A percentile compares a stretch with the other conserved stretches of the same genome.
Evolutionary conservation across 306 rosid species (phyloP).

Genomic region (Cajanus cajan): DNA sequence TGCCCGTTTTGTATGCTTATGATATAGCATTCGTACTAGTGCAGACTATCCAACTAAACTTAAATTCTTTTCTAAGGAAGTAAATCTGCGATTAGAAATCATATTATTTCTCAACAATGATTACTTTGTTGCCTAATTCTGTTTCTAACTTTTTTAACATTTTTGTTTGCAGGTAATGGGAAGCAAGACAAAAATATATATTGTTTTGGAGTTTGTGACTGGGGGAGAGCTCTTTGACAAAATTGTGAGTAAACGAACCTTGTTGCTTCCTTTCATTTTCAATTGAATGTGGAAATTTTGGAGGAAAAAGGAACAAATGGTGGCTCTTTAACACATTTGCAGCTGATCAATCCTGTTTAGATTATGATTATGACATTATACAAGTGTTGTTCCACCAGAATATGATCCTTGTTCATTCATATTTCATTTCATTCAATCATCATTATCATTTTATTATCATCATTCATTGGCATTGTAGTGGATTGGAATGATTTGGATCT

Average conservation of each 20-base stretch:
- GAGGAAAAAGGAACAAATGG: neutral
- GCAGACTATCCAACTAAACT: neutral
- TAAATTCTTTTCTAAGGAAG: conserved; percentile 1
- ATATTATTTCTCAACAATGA: neutral
- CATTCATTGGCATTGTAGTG: neutral
- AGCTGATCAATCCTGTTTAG: neutral
- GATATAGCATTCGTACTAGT: neutral
- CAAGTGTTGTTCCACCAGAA: neutral
- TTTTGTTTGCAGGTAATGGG: conserved; percentile 81
- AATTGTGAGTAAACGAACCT: conserved; percentile 67
- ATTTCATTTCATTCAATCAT: neutral
- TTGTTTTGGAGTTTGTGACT: conserved; percentile 87
- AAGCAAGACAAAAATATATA: conserved; percentile 90
- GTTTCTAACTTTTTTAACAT: conserved; percentile 8
- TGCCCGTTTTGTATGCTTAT: neutral
- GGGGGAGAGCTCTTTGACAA: conserved; percentile 99
- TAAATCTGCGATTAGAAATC: neutral
- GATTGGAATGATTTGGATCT: conserved; percentile 15
- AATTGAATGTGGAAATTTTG: neutral
- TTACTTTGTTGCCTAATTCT: neutral
- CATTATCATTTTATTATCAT: neutral
- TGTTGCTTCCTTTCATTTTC: conserved; percentile 15
- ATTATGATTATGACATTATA: neutral
- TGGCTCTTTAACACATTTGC: neutral
- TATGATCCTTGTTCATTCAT: neutral